Evolutionary conservation across 768 basidiomycete species (phyloP).

Genomic region (Clathrus columnatus): DNA sequence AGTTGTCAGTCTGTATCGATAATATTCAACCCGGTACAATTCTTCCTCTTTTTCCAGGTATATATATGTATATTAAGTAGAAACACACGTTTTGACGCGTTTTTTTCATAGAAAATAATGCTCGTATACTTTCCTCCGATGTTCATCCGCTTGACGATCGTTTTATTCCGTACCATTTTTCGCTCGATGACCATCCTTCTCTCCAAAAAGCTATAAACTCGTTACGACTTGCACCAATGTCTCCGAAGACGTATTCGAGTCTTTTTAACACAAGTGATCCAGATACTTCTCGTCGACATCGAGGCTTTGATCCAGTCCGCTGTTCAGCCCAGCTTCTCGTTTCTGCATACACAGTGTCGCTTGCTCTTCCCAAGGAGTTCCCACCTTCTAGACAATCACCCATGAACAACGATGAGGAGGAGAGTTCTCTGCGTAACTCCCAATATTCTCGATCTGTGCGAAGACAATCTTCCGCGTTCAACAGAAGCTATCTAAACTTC

Average conservation of each 20-base stretch:
- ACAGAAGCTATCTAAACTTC: constrained; percentile 54
- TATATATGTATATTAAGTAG: constrained; percentile 14
- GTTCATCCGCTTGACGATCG: constrained; percentile 68
- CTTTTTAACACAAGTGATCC: constrained; percentile 37
- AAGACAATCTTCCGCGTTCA: constrained; percentile 38
- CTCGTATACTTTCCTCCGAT: constrained; percentile 64
- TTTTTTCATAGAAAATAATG: constrained; percentile 54
- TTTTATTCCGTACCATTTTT: constrained; percentile 70
- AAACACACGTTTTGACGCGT: not conserved
- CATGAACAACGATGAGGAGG: constrained; percentile 11
- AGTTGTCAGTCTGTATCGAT: constrained; percentile 66
- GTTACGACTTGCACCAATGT: constrained; percentile 54
- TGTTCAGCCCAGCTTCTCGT: constrained; percentile 72
- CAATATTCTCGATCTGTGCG: constrained; percentile 1
- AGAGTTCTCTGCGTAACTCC: not conserved
- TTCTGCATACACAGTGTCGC: constrained; percentile 68
- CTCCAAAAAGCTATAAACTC: constrained; percentile 62
- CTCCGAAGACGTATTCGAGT: constrained; percentile 50
- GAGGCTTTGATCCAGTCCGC: constrained; percentile 41
- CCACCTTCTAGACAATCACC: constrained; percentile 22
- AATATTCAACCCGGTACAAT: constrained; percentile 56
- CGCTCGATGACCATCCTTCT: constrained; percentile 49
- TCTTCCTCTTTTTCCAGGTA: constrained; percentile 67
- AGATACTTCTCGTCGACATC: constrained; percentile 28
- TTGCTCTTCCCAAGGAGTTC: constrained; percentile 64